These are phyloP conservation scores for Colletotrichum zoysiae DNA, from an alignment of 2,329 filamentous ascomycete genomes.

Conservation along the genomic window DNA sequence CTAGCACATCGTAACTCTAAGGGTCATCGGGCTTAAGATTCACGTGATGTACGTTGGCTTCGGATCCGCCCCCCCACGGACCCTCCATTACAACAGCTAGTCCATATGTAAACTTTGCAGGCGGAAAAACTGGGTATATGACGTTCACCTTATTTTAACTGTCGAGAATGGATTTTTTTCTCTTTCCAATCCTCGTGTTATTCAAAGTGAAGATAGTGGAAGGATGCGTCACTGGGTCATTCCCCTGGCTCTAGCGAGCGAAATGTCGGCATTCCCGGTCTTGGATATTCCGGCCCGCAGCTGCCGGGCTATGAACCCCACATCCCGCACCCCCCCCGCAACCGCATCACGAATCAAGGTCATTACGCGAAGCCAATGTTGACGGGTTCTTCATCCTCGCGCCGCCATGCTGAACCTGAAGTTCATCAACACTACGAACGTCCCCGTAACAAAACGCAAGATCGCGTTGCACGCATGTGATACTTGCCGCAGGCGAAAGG, in stretches of 20 bases:
- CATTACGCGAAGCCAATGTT: slow-evolving; percentile 2
- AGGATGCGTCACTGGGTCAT: not conserved
- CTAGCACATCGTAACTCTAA: slow-evolving; percentile 44
- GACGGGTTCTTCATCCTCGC: slow-evolving; percentile 9
- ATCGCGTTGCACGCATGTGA: slow-evolving; percentile 40
- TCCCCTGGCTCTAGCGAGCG: not conserved
- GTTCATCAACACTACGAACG: slow-evolving; percentile 42
- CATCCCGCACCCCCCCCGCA: not conserved
- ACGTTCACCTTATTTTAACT: not conserved
- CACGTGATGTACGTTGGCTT: slow-evolving; percentile 44
- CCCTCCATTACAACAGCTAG: slow-evolving; percentile 36
- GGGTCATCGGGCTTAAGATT: slow-evolving; percentile 43
- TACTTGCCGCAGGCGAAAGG: slow-evolving; percentile 41
- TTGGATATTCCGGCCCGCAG: not conserved
- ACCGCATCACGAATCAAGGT: not conserved
- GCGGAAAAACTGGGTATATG: not conserved
- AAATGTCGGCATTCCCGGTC: not conserved
- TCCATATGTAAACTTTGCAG: not conserved
- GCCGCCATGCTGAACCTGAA: slow-evolving; percentile 41
- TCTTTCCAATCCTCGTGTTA: too few relatives aligned
- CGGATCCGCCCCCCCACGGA: slow-evolving; percentile 41
- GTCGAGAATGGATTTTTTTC: not conserved
- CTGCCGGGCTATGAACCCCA: not conserved
- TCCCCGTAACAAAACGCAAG: slow-evolving; percentile 33
- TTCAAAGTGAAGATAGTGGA: not conserved